phyloP scores from a whole-genome alignment of 345 rosid genomes.

The Populus deltoides region DNA sequence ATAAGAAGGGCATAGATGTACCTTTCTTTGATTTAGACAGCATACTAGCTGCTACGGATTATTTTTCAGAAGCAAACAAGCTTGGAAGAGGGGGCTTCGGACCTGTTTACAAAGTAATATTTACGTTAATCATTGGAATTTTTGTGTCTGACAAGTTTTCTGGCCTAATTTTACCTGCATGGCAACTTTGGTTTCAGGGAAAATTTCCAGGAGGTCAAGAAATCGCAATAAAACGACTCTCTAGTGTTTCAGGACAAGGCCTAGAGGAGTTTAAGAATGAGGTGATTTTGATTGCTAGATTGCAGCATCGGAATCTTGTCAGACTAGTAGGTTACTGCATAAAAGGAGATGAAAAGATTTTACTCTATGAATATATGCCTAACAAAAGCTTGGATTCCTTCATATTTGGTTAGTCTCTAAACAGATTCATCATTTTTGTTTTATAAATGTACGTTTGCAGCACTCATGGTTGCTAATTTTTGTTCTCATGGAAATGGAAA shows the following conservation, averaged over 20 bases:
- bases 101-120: constrained; percentile 16
- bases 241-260: constrained; percentile 16
- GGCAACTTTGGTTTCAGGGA: background rate
- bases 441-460: background rate
- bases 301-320: constrained; percentile 14
- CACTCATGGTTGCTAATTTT: background rate
- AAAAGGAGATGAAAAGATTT: constrained; percentile 13
- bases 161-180: background rate
- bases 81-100: constrained; percentile 23
- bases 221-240: constrained; percentile 14
- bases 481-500: background rate
- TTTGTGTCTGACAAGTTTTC: background rate
- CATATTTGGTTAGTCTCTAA: background rate
- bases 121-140: background rate
- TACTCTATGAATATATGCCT: constrained; percentile 6
- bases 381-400: background rate
- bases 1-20: constrained; percentile 19
- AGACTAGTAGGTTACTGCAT: constrained; percentile 15
- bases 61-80: constrained; percentile 12
- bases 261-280: constrained; percentile 16
- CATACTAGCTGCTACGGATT: constrained; percentile 16
- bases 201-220: constrained; percentile 11
- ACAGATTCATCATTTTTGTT: background rate
- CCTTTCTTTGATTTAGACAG: constrained; percentile 22
- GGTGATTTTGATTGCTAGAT: constrained; percentile 14